Base-by-base conservation (phyloP, 2,329 filamentous ascomycete species). In the Diaporthe sp. region DNA sequence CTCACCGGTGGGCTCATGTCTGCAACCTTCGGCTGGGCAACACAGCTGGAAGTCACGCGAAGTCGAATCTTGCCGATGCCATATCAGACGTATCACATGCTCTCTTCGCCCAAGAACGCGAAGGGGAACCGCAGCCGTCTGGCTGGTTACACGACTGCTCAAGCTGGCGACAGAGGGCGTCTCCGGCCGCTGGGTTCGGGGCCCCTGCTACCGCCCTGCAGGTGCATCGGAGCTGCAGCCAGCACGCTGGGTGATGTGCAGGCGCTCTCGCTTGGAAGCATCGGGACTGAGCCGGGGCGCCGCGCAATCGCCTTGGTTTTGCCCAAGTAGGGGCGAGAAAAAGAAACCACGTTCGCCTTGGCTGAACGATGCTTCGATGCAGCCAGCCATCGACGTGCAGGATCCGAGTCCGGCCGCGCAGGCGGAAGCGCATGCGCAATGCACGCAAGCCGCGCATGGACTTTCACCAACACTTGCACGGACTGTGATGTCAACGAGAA, bases 1-100 rank as follows among this genome's bases (percentile, higher is more conserved):
- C 49, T 70, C 49, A 70, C 65, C 65, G 65, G 65, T 70, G 8
- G 15, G 49, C 65, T 55, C 49, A 25, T 20, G n/a, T 55, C 49
- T 53, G 49, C 65, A 55, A 55, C 49, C 49, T 37, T 20, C 49
- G 34, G 65, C 65, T 55, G 65, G 49, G 65, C 63, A 31, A 39
- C 47, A 70, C 31, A 37, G 51, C 49, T 39, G 25, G 12, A 13
- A 53, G 22, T 55, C 37, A 28, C 65, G 65, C 13, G n/a, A 70
- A 31, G n/a, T 55, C 8, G 12, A 55, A 42, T 55, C 31, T 70
- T 55, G 34, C 65, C 65, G 47, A 55, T 42, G 15, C 34, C 65
- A 55, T 55, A 70, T 70, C 34, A 70, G 65, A 70, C 65, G 22
- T 70, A 70, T 70, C 65, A 70, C 65, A 70, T 55, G 47, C 17